Conservation (phyloP, 2,329 filamentous ascomycete species). For the Sarocladium oryzae region DNA sequence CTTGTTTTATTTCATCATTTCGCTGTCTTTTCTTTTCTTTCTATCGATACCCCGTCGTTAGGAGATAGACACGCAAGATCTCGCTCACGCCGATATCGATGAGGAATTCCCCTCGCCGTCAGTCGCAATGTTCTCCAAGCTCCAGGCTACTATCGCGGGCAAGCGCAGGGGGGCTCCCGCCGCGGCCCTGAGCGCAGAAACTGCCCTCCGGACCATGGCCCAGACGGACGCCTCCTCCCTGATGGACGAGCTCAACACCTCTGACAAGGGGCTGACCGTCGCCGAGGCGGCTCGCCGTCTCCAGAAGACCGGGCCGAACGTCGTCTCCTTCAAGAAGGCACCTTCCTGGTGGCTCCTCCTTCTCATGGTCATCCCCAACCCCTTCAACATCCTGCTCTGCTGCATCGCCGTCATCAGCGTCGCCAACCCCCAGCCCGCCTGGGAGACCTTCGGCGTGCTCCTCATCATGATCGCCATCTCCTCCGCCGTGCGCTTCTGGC, state of each 20-base stretch:
- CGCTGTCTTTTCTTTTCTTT: too few relatives aligned
- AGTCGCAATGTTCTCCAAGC: not conserved
- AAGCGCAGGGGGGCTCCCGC: slow-evolving; percentile 10
- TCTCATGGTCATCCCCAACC: slow-evolving; percentile 20
- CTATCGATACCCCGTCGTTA: too few relatives aligned
- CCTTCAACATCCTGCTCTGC: slow-evolving; percentile 20
- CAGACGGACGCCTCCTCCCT: slow-evolving; percentile 13
- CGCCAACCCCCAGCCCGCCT: slow-evolving; percentile 13
- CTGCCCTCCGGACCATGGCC: slow-evolving; percentile 16
- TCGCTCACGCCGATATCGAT: too few relatives aligned
- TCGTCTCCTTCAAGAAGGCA: slow-evolving; percentile 18
- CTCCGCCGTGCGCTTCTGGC: slow-evolving; percentile 21
- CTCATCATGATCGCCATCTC: slow-evolving; percentile 21
- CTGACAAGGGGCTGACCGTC: slow-evolving; percentile 16
- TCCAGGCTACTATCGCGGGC: slow-evolving; percentile 5
- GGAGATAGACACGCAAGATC: too few relatives aligned
- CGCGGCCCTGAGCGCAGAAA: slow-evolving; percentile 15
- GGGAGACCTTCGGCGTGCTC: slow-evolving; percentile 16
- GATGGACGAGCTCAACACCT: slow-evolving; percentile 17
- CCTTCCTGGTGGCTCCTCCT: slow-evolving; percentile 21
- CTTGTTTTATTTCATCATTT: too few relatives aligned
- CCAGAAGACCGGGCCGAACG: slow-evolving; percentile 17
- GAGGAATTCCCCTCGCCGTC: not conserved
- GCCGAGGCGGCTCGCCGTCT: slow-evolving; percentile 17
- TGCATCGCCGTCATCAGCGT: slow-evolving; percentile 20